Conservation (phyloP, 208 protist genomes). For the Leptomonas seymouri region DNA sequence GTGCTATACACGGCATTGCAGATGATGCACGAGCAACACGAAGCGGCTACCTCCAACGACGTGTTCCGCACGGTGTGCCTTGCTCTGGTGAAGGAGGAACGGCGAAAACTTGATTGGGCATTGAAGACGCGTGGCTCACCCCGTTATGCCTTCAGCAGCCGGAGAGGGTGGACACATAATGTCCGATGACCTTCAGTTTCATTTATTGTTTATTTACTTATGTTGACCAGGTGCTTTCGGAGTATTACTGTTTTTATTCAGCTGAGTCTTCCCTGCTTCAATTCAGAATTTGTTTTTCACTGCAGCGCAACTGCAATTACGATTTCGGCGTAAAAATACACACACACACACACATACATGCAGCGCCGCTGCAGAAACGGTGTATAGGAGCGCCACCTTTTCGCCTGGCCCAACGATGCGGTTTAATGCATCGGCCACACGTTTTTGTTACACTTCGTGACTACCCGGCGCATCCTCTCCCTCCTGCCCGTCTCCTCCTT, state of each 20-base stretch:
- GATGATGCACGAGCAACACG: neutral
- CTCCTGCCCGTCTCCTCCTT: neutral
- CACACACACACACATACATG: no score
- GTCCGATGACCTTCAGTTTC: neutral
- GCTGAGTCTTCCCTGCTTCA: neutral
- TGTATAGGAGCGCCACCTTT: no score
- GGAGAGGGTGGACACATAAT: conserved; percentile 19
- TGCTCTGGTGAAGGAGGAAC: conserved; percentile 13
- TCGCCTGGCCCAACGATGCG: no score
- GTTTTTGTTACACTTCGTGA: no score
- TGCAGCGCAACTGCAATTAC: no score
- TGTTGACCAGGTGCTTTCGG: neutral
- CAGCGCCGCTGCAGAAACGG: no score
- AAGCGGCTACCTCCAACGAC: neutral
- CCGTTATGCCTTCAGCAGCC: neutral
- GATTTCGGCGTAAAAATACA: no score
- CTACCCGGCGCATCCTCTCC: no score
- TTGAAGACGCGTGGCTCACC: conserved; percentile 19
- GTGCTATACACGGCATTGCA: conserved; percentile 16
- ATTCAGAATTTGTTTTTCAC: neutral
- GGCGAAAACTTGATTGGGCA: conserved; percentile 28
- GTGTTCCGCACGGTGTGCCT: neutral
- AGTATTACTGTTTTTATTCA: no score
- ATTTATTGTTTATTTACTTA: neutral
- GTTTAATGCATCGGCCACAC: no score